phyloP scores from a whole-genome alignment of 495 filamentous ascomycete species.

The Hypoxylon fuscum region DNA sequence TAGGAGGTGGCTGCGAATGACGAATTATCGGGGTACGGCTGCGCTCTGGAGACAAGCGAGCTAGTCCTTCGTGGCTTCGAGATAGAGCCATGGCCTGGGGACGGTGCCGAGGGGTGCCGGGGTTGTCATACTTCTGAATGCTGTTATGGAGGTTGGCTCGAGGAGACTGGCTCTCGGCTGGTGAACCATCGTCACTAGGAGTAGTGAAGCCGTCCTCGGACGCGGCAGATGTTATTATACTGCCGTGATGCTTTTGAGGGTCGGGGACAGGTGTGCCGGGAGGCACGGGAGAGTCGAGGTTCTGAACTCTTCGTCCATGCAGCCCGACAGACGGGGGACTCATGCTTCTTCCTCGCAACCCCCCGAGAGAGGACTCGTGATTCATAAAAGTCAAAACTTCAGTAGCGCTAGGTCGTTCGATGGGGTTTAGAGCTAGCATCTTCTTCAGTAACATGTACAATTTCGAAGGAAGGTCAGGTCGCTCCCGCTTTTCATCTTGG shows the following conservation, averaged over 20 bases:
- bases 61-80: constrained; percentile 48
- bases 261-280: constrained; percentile 56
- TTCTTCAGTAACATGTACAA: constrained; percentile 85
- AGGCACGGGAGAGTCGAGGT: constrained; percentile 62
- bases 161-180: constrained; percentile 37
- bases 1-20: constrained; percentile 45
- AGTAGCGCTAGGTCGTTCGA: constrained; percentile 80
- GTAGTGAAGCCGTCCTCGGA: constrained; percentile 44
- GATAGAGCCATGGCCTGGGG: constrained; percentile 45
- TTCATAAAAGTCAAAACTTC: constrained; percentile 87
- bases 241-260: constrained; percentile 45
- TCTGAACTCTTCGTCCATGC: constrained; percentile 62
- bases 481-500: constrained; percentile 72
- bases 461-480: constrained; percentile 84
- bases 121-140: constrained; percentile 44
- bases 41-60: constrained; percentile 30
- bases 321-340: constrained; percentile 51
- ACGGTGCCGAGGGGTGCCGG: constrained; percentile 45
- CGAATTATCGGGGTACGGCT: constrained; percentile 27
- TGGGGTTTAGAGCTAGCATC: constrained; percentile 80
- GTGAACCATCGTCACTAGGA: constrained; percentile 44
- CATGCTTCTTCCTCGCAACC: constrained; percentile 45
- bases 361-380: constrained; percentile 62
- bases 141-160: constrained; percentile 40
- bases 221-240: constrained; percentile 27